Evolutionary conservation across 768 basidiomycete species (phyloP).

Genomic region (Lactifluus subvellereus): DNA sequence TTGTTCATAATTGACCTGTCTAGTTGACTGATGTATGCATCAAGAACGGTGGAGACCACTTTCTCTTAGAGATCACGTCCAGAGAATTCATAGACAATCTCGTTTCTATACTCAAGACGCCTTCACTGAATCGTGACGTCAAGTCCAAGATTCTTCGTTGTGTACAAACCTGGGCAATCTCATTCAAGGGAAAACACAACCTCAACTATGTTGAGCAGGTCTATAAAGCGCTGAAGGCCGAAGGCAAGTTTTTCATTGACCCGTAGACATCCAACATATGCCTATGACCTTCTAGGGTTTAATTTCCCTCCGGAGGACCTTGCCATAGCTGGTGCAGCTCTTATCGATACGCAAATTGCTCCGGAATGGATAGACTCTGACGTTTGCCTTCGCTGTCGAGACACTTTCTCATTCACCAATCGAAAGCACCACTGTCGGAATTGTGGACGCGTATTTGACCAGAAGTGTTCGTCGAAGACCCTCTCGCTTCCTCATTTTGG

Average conservation of each 20-base stretch:
- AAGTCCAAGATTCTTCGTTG: slow-evolving; percentile 69
- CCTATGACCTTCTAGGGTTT: slow-evolving; percentile 47
- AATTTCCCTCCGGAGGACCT: slow-evolving; percentile 79
- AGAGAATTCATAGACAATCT: slow-evolving; percentile 93
- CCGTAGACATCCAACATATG: background rate
- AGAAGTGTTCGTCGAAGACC: slow-evolving; percentile 80
- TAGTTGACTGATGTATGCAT: slow-evolving; percentile 87
- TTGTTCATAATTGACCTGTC: slow-evolving; percentile 8
- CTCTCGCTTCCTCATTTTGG: slow-evolving; percentile 90
- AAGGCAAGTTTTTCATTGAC: slow-evolving; percentile 47
- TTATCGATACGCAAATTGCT: slow-evolving; percentile 87
- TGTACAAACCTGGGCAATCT: slow-evolving; percentile 91
- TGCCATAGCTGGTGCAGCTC: slow-evolving; percentile 62
- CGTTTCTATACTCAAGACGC: slow-evolving; percentile 79
- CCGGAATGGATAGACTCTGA: slow-evolving; percentile 98
- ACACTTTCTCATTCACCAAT: slow-evolving; percentile 89
- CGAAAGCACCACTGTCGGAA: slow-evolving; percentile 98
- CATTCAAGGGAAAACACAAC: slow-evolving; percentile 75
- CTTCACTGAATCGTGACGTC: slow-evolving; percentile 72
- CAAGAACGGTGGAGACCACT: slow-evolving; percentile 96
- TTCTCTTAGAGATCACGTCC: slow-evolving; percentile 76
- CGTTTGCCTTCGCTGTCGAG: slow-evolving; percentile 87
- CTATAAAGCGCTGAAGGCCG: slow-evolving; percentile 67
- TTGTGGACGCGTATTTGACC: slow-evolving; percentile 96
- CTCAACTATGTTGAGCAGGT: slow-evolving; percentile 73